Base-by-base conservation (phyloP, 164 flowering plant genomes). In the Macadamia integrifolia region DNA sequence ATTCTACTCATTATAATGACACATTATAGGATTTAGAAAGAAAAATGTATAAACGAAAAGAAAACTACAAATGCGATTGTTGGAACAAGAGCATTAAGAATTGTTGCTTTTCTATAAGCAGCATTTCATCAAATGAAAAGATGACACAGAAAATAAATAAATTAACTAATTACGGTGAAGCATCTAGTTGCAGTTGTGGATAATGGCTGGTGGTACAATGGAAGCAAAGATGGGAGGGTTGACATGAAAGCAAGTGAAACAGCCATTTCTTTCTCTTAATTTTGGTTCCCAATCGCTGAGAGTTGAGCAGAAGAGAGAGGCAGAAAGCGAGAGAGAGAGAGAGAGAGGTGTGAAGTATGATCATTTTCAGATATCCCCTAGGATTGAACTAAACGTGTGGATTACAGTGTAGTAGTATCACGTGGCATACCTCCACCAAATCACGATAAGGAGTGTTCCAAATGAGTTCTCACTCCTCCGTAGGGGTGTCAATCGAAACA, bases 231-330 rank as follows among this genome's bases (percentile, higher is more conserved):
- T 56, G 75, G 53, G 60, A 64, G 62, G 28, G 66, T 70, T 57
- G 80, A 74, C 55, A 70, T 43, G 66, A 77, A 74, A 17, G 75
- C 64, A 44, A 76, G 59, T n/a, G 74, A 69, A 23, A 60, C 60
- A 28, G 64, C 64, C 74, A 73, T 67, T 65, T 52, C 60, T 46
- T 29, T 6, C 53, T 40, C 12, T 43, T 32, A 2, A n/a, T 14
- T 60, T 53, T 28, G 53, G 35, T 23, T 48, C 1, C 9, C 59
- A 5, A 10, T 15, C 43, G 31, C 31, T 35, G 17, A 60, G 44
- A 32, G 3, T 35, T 35, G 40, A 35, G 40, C 3, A 5, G 5
- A 5, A 35, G 40, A 35, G 40, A 35, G 40, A 35, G 40, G 5
- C 3, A 35, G 40, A 2, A 5, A 35, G 40, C 3, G 40, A 35